A percentile compares a stretch with the other conserved stretches of the same genome.
Evolutionary conservation across 2,329 filamentous ascomycete species (phyloP).

Genomic region (Leptographium radiaticola): DNA sequence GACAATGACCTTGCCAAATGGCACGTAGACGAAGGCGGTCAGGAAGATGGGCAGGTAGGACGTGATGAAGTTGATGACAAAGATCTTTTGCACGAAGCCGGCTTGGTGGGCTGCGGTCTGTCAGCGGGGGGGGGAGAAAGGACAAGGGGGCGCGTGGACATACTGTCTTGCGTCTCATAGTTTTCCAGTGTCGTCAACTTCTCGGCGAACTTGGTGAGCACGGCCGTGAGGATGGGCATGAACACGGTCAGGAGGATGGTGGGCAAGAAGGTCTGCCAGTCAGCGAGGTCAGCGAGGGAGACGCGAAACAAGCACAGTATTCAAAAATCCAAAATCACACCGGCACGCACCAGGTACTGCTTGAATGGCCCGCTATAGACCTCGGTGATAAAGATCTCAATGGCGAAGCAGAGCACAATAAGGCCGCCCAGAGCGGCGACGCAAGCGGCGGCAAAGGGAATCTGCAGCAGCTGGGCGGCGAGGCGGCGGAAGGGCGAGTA

Average conservation of each 20-base stretch:
- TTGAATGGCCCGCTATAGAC: conserved; percentile 86
- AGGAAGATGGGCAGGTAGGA: conserved; percentile 65
- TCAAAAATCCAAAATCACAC: background rate
- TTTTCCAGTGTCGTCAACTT: conserved; percentile 76
- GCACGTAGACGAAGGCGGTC: conserved; percentile 69
- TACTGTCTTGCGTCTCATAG: conserved; percentile 70
- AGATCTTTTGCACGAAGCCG: conserved; percentile 82
- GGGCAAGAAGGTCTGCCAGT: conserved; percentile 54
- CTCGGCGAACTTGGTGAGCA: conserved; percentile 66
- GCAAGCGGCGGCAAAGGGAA: conserved; percentile 73
- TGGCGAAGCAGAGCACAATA: conserved; percentile 76
- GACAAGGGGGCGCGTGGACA: background rate
- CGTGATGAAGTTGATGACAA: conserved; percentile 75
- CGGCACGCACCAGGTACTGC: conserved; percentile 55
- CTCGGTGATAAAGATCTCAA: conserved; percentile 93
- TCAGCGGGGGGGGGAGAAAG: background rate
- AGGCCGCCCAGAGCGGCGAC: conserved; percentile 61
- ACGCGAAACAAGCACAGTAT: background rate
- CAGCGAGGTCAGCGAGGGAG: background rate
- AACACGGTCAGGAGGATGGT: conserved; percentile 75
- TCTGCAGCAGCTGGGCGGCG: conserved; percentile 62
- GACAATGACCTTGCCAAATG: conserved; percentile 70
- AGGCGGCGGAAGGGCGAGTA: conserved; percentile 69
- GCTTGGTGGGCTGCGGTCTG: conserved; percentile 54
- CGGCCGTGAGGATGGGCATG: conserved; percentile 62